phyloP scores from a whole-genome alignment of 257 asterid species.

The Avicennia marina region DNA sequence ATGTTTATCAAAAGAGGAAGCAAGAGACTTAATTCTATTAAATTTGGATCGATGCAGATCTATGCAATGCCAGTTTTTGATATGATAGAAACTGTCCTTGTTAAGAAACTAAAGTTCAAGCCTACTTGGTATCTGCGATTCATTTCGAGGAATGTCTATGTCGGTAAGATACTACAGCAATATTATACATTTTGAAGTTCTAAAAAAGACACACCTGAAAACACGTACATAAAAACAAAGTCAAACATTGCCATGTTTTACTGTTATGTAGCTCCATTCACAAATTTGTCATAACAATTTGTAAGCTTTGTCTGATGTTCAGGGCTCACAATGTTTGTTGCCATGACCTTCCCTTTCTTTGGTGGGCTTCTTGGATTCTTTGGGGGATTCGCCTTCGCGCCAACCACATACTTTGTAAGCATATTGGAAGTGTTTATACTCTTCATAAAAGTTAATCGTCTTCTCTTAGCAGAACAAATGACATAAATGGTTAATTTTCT shows the following conservation, averaged over 20 bases:
- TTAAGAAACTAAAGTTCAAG: constrained; percentile 17
- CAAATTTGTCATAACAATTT: background rate
- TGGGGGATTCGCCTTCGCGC: constrained; percentile 36
- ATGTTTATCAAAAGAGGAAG: background rate
- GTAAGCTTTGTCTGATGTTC: background rate
- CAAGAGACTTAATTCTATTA: background rate
- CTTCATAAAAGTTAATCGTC: background rate
- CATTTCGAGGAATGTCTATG: constrained; percentile 20
- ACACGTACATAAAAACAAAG: too few relatives aligned
- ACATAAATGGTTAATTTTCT: background rate
- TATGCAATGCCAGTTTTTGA: constrained; percentile 30
- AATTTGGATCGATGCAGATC: constrained; percentile 1
- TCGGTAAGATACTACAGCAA: constrained; percentile 7
- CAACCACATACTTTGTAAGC: constrained; percentile 34
- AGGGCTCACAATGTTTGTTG: constrained; percentile 32
- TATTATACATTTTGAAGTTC: background rate
- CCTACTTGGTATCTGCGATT: constrained; percentile 23
- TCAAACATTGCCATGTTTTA: background rate
- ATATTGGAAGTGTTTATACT: background rate
- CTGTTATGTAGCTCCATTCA: background rate
- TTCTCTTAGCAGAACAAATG: background rate
- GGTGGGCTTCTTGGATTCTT: constrained; percentile 31
- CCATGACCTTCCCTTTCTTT: constrained; percentile 33
- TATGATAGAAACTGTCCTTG: constrained; percentile 24
- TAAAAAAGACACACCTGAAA: too few relatives aligned